Conservation (phyloP, 2,329 filamentous ascomycete species). For the Colletotrichum limetticola region DNA sequence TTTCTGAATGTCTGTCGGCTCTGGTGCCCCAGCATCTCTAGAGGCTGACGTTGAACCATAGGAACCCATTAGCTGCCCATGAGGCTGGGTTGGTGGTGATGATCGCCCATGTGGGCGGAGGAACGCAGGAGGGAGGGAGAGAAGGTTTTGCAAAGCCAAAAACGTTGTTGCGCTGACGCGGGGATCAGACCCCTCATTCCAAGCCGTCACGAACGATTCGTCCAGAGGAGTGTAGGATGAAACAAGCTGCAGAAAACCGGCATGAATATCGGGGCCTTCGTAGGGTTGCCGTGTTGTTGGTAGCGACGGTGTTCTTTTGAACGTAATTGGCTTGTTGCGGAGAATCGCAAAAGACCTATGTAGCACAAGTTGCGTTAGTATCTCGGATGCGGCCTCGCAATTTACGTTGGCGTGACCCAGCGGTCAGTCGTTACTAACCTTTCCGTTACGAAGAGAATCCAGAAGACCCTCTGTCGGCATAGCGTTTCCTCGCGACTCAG, state of each 20-base stretch:
- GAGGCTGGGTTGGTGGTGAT: constrained; percentile 42
- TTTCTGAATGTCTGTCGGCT: constrained; percentile 71
- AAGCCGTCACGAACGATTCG: constrained; percentile 70
- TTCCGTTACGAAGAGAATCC: constrained; percentile 72
- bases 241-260: constrained; percentile 70
- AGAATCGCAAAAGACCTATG: constrained; percentile 71
- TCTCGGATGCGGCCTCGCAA: not conserved
- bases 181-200: constrained; percentile 67
- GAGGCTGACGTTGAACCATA: constrained; percentile 20
- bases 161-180: constrained; percentile 47
- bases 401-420: no score
- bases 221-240: constrained; percentile 72
- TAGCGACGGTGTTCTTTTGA: constrained; percentile 67
- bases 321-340: constrained; percentile 70
- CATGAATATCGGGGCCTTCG: constrained; percentile 62
- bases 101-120: constrained; percentile 38
- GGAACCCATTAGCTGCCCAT: constrained; percentile 20
- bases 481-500: constrained; percentile 61
- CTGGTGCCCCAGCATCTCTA: constrained; percentile 43
- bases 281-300: constrained; percentile 63
- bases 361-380: constrained; percentile 11
- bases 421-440: constrained; percentile 49
- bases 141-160: constrained; percentile 46
- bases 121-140: constrained; percentile 47
- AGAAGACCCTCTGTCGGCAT: constrained; percentile 67